A percentile compares a stretch with the other conserved stretches of the same genome.
phyloP scores from a whole-genome alignment of 2,329 filamentous ascomycete species.

The Xylariomycetidae sp. region DNA sequence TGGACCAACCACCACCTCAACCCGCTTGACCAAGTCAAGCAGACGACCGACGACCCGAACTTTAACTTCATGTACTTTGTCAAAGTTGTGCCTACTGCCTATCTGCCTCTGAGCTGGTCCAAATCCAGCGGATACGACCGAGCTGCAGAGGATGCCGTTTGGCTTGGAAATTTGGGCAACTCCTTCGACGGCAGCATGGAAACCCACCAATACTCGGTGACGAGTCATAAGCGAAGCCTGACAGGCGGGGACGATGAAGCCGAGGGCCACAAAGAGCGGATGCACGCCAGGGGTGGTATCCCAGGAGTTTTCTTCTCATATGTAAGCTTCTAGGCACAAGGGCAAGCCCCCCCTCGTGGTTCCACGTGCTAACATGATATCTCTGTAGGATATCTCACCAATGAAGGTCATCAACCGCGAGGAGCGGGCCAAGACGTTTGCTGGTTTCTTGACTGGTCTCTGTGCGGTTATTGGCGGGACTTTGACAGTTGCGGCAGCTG shows the following conservation, averaged over 20 bases:
- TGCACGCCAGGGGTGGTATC: slow-evolving; percentile 87
- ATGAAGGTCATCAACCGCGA: slow-evolving; percentile 99
- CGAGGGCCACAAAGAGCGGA: slow-evolving; percentile 86
- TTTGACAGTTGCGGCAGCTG: slow-evolving; percentile 86
- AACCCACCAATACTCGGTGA: slow-evolving; percentile 97
- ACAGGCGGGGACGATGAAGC: slow-evolving; percentile 76
- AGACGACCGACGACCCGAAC: slow-evolving; percentile 73
- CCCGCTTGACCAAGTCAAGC: slow-evolving; percentile 76
- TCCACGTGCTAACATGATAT: no score
- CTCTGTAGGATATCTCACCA: slow-evolving; percentile 80
- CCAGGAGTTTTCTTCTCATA: slow-evolving; percentile 99
- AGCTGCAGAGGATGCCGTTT: slow-evolving; percentile 46
- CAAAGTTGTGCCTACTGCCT: slow-evolving; percentile 95
- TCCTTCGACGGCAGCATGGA: slow-evolving; percentile 76
- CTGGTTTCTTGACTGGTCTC: slow-evolving; percentile 87
- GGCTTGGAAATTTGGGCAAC: slow-evolving; percentile 65
- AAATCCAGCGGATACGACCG: slow-evolving; percentile 34
- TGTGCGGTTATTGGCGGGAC: slow-evolving; percentile 95
- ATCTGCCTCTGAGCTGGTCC: slow-evolving; percentile 82
- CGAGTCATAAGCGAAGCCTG: slow-evolving; percentile 88
- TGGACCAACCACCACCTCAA: slow-evolving; percentile 93
- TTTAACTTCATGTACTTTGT: slow-evolving; percentile 99
- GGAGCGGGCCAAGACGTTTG: slow-evolving; percentile 81
- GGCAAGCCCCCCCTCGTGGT: no score
- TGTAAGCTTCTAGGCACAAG: slow-evolving; percentile 60